phyloP scores from a whole-genome alignment of 2,329 filamentous ascomycete genomes.

The Ascochyta rabiei region DNA sequence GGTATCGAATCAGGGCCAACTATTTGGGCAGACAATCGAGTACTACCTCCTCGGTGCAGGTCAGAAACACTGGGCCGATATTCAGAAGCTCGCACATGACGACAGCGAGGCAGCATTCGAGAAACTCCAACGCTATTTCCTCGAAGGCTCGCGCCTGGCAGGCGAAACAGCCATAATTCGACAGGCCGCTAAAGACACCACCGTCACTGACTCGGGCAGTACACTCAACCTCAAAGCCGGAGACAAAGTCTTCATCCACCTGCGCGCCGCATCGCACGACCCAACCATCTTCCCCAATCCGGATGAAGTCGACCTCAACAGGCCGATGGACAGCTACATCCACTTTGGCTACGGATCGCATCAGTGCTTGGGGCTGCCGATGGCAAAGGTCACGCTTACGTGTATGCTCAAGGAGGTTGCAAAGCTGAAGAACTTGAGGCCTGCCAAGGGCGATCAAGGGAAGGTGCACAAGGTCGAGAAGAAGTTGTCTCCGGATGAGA shows the following conservation, averaged over 20 bases:
- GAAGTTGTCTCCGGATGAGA: slow-evolving; percentile 30
- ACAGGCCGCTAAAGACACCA: slow-evolving; percentile 39
- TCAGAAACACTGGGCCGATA: slow-evolving; percentile 54
- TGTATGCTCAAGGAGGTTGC: slow-evolving; percentile 55
- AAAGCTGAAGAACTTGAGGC: slow-evolving; percentile 46
- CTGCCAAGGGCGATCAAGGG: slow-evolving; percentile 49
- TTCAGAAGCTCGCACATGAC: slow-evolving; percentile 54
- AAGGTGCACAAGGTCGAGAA: slow-evolving; percentile 52
- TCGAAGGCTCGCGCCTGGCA: slow-evolving; percentile 53
- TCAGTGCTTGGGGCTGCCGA: slow-evolving; percentile 51
- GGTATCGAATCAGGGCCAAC: slow-evolving; percentile 63
- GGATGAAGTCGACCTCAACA: slow-evolving; percentile 45
- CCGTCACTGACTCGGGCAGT: slow-evolving; percentile 41
- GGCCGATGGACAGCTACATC: slow-evolving; percentile 52
- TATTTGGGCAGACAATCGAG: slow-evolving; percentile 64
- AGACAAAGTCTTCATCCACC: slow-evolving; percentile 52
- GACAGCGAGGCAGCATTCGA: slow-evolving; percentile 53
- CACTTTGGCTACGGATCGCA: slow-evolving; percentile 53
- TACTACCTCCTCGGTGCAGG: slow-evolving; percentile 60
- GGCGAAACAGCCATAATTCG: slow-evolving; percentile 54
- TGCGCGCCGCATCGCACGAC: slow-evolving; percentile 52
- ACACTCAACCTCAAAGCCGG: slow-evolving; percentile 44
- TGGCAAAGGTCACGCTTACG: slow-evolving; percentile 52
- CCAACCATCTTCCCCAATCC: slow-evolving; percentile 50
- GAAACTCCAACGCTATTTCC: slow-evolving; percentile 57